Conservation (phyloP, 768 basidiomycete species). For the Tephrocybe sp. region DNA sequence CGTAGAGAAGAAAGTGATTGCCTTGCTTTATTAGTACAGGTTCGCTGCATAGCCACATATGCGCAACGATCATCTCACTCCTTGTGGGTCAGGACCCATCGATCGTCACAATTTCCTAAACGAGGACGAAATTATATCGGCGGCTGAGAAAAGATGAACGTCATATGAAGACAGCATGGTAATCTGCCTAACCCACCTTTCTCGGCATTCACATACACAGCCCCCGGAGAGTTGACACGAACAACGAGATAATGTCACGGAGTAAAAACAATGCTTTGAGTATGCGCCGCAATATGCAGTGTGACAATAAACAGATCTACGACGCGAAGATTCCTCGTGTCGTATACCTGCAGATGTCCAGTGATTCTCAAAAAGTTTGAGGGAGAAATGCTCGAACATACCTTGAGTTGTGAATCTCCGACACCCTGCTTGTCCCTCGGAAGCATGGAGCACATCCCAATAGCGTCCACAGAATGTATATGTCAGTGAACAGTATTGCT, state of each 20-base stretch:
- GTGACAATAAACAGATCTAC: slow-evolving; percentile 52
- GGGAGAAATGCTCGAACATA: not conserved
- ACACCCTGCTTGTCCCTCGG: not conserved
- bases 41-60: no score
- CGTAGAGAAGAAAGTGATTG: no score
- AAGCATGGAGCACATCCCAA: no score
- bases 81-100: no score
- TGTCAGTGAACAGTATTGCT: no score
- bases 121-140: no score
- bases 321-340: slow-evolving; percentile 51
- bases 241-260: slow-evolving; percentile 7
- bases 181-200: slow-evolving; percentile 36
- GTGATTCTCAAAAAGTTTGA: not conserved
- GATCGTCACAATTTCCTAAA: no score
- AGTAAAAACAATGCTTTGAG: slow-evolving; percentile 27
- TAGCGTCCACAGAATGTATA: no score
- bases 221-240: slow-evolving; percentile 11
- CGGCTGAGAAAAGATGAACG: slow-evolving; percentile 2
- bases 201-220: slow-evolving; percentile 45
- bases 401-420: not conserved
- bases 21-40: no score
- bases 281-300: slow-evolving; percentile 44
- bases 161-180: no score
- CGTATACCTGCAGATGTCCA: slow-evolving; percentile 47
- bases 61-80: no score